Evolutionary conservation across 768 basidiomycete genomes (phyloP), one percentile per base, ranked within the genome.

Genomic region (Termitomyces sp.): DNA sequence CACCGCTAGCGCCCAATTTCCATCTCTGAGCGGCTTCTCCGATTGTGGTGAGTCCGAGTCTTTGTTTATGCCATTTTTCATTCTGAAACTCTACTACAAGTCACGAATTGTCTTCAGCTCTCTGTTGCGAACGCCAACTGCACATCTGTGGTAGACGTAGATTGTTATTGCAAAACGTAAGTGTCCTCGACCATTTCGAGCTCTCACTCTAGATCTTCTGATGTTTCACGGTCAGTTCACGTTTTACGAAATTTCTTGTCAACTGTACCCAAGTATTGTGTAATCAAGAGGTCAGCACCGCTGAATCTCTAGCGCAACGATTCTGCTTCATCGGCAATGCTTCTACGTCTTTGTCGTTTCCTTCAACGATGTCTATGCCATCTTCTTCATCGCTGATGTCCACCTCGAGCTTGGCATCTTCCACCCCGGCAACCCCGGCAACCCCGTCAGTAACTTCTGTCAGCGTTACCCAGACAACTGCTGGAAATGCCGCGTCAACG

Each of bases 161-260:
- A 77, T 55, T 84, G 82, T 62, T 84, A 75, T 63, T 83, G 82
- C 57, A 46, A 63, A 22, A 74, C 68, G 74, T 74, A 64, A 58
- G 73, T 59, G 6, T 46, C 48, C 58, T 53, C 13, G 27, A 27
- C 43, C 42, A 36, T 20, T 10, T 10, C 4, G 29, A 14, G 7
- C 7, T 10, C 18, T 36, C 6, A 10, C 24, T 27, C n/a, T n/a
- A n/a, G n/a, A n/a, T n/a, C 9, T n/a, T n/a, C 14, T 32, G 20
- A 26, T 37, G n/a, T 37, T 47, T 24, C 20, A 56, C 31, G 36
- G 73, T 70, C 49, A 67, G 71, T 44, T 24, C 57, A 10, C 59
- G 58, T 7, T 83, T 79, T 62, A 63, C 78, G 6, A 39, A 55
- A 5, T 64, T 67, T 20, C 63, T 80, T 50, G 69, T 76, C 22